Conservation (phyloP, 495 filamentous ascomycete genomes). For the Pseudevernia furfuracea region DNA sequence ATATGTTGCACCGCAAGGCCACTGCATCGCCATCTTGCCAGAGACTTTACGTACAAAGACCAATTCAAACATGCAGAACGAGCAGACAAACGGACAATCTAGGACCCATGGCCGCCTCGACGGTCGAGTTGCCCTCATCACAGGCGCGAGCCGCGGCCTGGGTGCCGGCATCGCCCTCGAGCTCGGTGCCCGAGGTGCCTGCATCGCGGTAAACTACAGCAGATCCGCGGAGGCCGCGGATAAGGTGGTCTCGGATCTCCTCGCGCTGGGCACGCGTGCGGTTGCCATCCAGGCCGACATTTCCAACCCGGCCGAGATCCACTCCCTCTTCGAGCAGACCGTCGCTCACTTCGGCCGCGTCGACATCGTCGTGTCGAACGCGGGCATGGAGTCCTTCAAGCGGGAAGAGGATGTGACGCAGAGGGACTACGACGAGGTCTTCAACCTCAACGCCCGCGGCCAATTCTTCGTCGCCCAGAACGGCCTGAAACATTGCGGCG, state of each 20-base stretch:
- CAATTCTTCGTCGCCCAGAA: constrained; percentile 61
- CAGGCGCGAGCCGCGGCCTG: constrained; percentile 37
- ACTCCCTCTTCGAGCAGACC: constrained; percentile 38
- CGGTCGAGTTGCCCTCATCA: constrained; percentile 26
- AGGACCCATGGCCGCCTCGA: no score
- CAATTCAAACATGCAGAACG: no score
- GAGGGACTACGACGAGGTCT: constrained; percentile 47
- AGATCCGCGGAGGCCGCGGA: constrained; percentile 35
- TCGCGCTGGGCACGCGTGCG: constrained; percentile 36
- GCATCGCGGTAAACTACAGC: constrained; percentile 37
- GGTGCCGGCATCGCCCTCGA: constrained; percentile 36
- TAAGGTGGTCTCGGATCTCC: constrained; percentile 40
- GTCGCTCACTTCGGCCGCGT: constrained; percentile 36
- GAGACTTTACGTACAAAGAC: no score
- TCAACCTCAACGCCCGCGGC: constrained; percentile 51
- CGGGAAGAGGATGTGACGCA: constrained; percentile 40
- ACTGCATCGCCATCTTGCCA: no score
- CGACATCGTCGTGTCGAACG: constrained; percentile 46
- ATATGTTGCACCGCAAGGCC: no score
- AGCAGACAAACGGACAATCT: no score
- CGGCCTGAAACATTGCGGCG: constrained; percentile 53
- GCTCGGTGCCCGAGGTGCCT: constrained; percentile 38
- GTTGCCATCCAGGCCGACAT: constrained; percentile 48
- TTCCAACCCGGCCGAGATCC: constrained; percentile 38
- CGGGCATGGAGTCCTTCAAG: constrained; percentile 47